Percentiles rank a stretch among this genome's conserved stretches.
These are phyloP conservation scores for Gossypium stocksii DNA, from an alignment of 345 rosid genomes.

Conservation along the genomic window DNA sequence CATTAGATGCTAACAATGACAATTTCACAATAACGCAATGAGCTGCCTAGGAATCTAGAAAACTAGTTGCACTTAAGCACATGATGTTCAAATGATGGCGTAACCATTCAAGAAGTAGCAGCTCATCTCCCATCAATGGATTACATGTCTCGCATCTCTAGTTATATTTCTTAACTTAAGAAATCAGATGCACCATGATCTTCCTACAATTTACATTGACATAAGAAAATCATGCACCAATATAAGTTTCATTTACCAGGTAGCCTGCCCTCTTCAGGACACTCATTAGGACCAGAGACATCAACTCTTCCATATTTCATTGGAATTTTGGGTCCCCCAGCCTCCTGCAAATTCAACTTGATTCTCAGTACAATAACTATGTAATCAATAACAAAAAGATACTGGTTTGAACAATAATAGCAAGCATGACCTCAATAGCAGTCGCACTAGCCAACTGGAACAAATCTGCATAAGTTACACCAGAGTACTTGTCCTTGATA, in stretches of 20 bases:
- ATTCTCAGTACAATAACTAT: slow-evolving; percentile 11
- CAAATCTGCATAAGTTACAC: slow-evolving; percentile 79
- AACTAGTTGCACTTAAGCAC: background rate
- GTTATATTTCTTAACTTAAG: background rate
- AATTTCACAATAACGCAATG: background rate
- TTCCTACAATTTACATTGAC: background rate
- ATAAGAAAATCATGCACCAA: background rate
- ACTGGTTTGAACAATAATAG: slow-evolving; percentile 7
- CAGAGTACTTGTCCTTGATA: slow-evolving; percentile 78
- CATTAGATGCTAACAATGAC: background rate
- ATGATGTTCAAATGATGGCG: background rate
- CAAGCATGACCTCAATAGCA: slow-evolving; percentile 68
- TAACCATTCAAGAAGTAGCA: background rate
- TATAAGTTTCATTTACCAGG: slow-evolving; percentile 58
- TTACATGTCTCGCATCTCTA: background rate
- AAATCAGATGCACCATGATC: background rate
- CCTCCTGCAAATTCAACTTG: slow-evolving; percentile 51
- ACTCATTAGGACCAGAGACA: slow-evolving; percentile 59
- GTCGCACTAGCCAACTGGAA: slow-evolving; percentile 96
- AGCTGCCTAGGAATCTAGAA: background rate
- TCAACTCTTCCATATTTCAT: slow-evolving; percentile 97
- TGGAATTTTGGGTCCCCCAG: slow-evolving; percentile 87
- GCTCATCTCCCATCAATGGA: background rate
- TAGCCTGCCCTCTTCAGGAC: slow-evolving; percentile 99
- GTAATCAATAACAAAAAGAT: background rate